Percentiles rank a stretch among this genome's conserved stretches.
These are phyloP conservation scores for Cardamine chenopodiifolia DNA, from an alignment of 345 rosid species.

Conservation along the genomic window DNA sequence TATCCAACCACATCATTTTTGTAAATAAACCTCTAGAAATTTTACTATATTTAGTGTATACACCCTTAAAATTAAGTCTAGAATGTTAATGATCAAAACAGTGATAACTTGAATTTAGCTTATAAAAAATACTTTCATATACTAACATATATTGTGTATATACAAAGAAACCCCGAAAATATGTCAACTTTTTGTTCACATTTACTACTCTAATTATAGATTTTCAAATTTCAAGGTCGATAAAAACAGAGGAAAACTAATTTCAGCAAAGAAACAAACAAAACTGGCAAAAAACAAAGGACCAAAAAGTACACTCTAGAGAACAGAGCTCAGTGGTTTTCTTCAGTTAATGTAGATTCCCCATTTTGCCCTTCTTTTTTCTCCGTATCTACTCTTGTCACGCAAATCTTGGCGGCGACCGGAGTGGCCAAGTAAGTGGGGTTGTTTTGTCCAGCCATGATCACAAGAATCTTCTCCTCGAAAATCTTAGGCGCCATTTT, in stretches of 20 bases:
- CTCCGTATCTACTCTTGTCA: neutral
- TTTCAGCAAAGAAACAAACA: constrained; percentile 10
- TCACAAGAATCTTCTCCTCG: constrained; percentile 70
- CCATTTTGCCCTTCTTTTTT: constrained; percentile 23
- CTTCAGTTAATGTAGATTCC: neutral
- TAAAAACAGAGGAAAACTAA: constrained; percentile 20
- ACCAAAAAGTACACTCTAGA: neutral
- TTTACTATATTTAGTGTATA: too few relatives aligned
- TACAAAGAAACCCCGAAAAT: neutral
- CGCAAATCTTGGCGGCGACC: constrained; percentile 36
- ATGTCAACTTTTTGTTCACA: constrained; percentile 15
- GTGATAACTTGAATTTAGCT: neutral
- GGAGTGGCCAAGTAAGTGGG: constrained; percentile 80
- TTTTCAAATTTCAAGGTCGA: constrained; percentile 26
- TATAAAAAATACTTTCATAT: neutral
- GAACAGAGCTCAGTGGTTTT: constrained; percentile 26
- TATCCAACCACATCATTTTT: neutral
- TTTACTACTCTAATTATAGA: neutral
- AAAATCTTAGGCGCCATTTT: constrained; percentile 36
- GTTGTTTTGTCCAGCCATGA: constrained; percentile 72
- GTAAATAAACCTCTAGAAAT: neutral
- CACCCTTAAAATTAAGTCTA: neutral
- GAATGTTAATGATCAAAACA: neutral
- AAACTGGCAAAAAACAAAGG: constrained; percentile 28
- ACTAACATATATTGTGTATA: neutral